Evolutionary conservation across 164 flowering plant genomes (phyloP).

Genomic region (Piper betle): DNA sequence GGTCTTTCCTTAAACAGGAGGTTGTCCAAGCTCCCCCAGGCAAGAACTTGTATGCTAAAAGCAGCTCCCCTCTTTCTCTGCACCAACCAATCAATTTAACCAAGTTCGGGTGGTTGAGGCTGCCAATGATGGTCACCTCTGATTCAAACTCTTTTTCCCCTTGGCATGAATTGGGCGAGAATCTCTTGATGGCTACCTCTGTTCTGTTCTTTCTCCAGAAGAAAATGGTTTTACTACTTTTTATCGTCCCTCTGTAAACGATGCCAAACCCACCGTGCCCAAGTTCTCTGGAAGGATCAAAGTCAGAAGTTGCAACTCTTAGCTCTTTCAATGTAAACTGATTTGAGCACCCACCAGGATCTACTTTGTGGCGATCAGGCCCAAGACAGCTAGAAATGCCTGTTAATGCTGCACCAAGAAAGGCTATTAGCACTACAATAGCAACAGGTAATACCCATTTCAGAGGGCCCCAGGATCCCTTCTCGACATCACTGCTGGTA

Average conservation of each 20-base stretch:
- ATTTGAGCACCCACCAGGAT: conserved; percentile 3
- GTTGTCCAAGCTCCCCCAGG: conserved; percentile 48
- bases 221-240: background rate
- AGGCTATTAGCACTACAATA: conserved; percentile 15
- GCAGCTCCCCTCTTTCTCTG: conserved; percentile 25
- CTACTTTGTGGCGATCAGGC: background rate
- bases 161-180: conserved; percentile 23
- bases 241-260: conserved; percentile 39
- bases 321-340: conserved; percentile 40
- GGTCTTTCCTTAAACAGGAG: conserved; percentile 19
- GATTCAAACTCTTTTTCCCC: conserved; percentile 48
- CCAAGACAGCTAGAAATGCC: background rate
- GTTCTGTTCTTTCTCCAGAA: background rate
- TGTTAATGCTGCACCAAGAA: background rate
- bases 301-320: conserved; percentile 30
- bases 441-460: conserved; percentile 13
- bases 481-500: conserved; percentile 5
- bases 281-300: conserved; percentile 27
- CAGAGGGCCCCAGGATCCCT: background rate
- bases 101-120: conserved; percentile 44
- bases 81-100: conserved; percentile 59
- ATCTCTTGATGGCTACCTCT: conserved; percentile 40
- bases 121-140: conserved; percentile 48
- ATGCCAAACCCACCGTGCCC: conserved; percentile 60
- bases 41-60: conserved; percentile 50